phyloP scores from a whole-genome alignment of 1,284 basidiomycete genomes.

The Ceratobasidium theobromae region DNA sequence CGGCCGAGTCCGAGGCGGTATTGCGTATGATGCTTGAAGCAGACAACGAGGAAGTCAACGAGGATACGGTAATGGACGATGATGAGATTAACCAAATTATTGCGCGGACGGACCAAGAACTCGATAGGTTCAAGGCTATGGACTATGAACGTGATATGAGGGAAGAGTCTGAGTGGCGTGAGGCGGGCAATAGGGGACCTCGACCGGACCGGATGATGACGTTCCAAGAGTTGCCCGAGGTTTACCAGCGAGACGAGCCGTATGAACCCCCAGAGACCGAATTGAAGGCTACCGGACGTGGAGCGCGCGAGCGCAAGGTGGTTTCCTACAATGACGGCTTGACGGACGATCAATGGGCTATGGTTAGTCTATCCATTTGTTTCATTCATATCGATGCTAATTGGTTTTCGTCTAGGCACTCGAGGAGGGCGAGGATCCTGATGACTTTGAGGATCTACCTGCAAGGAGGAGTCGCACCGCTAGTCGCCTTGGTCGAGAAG shows the following conservation, averaged over 20 bases:
- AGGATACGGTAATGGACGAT: conserved; percentile 94
- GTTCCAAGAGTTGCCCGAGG: conserved; percentile 88
- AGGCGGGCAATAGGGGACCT: conserved; percentile 74
- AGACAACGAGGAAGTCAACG: conserved; percentile 89
- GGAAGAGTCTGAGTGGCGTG: conserved; percentile 70
- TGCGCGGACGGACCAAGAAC: conserved; percentile 82
- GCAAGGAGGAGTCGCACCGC: conserved; percentile 11
- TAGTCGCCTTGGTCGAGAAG: conserved; percentile 22
- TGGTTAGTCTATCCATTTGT: conserved; percentile 50
- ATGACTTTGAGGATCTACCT: conserved; percentile 72
- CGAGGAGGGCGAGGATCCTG: conserved; percentile 69
- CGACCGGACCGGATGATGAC: conserved; percentile 80
- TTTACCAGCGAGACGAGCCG: conserved; percentile 84
- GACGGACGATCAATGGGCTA: conserved; percentile 90
- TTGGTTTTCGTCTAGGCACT: conserved; percentile 56
- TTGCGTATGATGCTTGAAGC: conserved; percentile 81
- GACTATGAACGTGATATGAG: conserved; percentile 80
- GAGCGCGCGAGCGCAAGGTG: conserved; percentile 77
- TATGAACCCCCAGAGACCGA: conserved; percentile 69
- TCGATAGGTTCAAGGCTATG: conserved; percentile 77
- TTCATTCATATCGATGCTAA: background rate
- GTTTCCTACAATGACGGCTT: conserved; percentile 96
- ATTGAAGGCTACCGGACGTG: conserved; percentile 69
- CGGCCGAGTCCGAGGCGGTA: conserved; percentile 90
- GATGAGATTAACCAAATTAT: conserved; percentile 96